These are phyloP conservation scores for Saposhnikovia divaricata DNA, from an alignment of 129 eudicot genomes.

Conservation along the genomic window DNA sequence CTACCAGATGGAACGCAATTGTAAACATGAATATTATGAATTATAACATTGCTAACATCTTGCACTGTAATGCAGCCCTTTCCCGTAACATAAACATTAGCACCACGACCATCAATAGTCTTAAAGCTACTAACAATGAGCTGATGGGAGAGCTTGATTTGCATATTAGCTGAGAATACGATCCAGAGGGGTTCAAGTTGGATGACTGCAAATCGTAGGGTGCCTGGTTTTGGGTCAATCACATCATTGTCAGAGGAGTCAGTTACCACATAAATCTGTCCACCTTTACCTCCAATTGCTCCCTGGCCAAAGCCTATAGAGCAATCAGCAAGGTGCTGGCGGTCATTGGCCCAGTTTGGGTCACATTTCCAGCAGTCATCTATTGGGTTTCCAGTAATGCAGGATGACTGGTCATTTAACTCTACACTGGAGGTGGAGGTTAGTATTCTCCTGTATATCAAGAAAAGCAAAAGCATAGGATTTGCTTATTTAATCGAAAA, in stretches of 20 bases:
- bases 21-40: conserved; percentile 37
- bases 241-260: conserved; percentile 41
- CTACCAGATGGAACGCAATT: conserved; percentile 16
- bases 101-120: conserved; percentile 59
- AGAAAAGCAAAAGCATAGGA: background rate
- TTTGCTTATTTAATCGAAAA: no score
- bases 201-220: conserved; percentile 39
- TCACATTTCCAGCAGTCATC: conserved; percentile 43
- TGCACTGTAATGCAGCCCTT: conserved; percentile 35
- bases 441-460: conserved; percentile 2
- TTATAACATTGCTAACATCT: conserved; percentile 36
- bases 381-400: conserved; percentile 17
- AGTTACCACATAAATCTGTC: conserved; percentile 33
- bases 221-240: conserved; percentile 32
- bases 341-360: conserved; percentile 33
- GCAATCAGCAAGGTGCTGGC: conserved; percentile 36
- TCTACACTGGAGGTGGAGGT: background rate
- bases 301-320: conserved; percentile 34
- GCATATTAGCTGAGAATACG: conserved; percentile 30
- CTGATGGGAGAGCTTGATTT: conserved; percentile 27
- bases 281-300: conserved; percentile 31
- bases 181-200: conserved; percentile 44
- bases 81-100: conserved; percentile 25
- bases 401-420: background rate
- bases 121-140: conserved; percentile 39